Percentiles rank a stretch among this genome's conserved stretches.
Evolutionary conservation across 2,329 filamentous ascomycete genomes (phyloP).

Genomic region (Bipolaris sorokiniana): DNA sequence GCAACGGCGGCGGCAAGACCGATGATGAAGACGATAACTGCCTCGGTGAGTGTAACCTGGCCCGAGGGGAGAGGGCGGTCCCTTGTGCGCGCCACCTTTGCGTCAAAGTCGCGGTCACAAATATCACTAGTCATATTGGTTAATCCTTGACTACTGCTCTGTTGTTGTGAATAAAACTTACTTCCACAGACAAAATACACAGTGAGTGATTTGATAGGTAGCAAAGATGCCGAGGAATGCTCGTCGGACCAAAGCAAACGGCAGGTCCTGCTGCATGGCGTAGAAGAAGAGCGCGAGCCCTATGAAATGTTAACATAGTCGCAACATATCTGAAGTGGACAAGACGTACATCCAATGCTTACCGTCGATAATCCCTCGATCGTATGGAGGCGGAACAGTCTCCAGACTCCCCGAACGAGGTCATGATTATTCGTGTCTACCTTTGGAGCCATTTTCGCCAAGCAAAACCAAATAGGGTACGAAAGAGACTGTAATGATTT

Average conservation of each 20-base stretch:
- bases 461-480: neutral
- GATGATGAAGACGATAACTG: neutral
- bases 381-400: neutral
- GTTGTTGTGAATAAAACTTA: neutral
- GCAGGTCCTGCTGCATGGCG: neutral
- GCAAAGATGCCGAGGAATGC: neutral
- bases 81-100: neutral
- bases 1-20: neutral
- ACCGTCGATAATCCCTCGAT: neutral
- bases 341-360: neutral
- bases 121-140: neutral
- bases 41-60: neutral
- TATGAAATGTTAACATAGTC: neutral
- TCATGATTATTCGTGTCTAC: neutral
- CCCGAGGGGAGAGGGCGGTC: neutral
- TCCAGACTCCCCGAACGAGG: neutral
- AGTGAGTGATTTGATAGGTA: neutral
- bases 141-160: neutral
- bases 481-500: neutral
- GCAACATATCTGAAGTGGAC: neutral
- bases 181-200: neutral
- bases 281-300: neutral
- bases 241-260: neutral
- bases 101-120: neutral
- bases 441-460: neutral